phyloP scores from a whole-genome alignment of 2,329 filamentous ascomycete genomes.

The Trichophyton benhamiae region DNA sequence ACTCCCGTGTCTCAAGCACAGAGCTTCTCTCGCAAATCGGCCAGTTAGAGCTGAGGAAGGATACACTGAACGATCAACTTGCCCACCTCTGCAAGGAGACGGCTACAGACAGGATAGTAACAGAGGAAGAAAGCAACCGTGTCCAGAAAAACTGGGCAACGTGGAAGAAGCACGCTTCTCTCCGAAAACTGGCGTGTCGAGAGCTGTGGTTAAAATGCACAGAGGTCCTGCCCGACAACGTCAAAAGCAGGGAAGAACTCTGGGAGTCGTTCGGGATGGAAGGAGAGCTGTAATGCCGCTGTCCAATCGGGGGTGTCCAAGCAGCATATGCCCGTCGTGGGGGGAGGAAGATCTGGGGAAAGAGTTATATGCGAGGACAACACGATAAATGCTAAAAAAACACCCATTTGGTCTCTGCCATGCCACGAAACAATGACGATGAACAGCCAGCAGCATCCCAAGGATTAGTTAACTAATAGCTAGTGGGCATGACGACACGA shows the following conservation, averaged over 20 bases:
- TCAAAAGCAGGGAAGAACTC: slow-evolving; percentile 35
- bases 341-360: background rate
- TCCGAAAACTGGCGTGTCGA: slow-evolving; percentile 38
- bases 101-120: slow-evolving; percentile 30
- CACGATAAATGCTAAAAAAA: background rate
- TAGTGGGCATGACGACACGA: background rate
- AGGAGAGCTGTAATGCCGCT: slow-evolving; percentile 20
- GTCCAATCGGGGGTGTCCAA: background rate
- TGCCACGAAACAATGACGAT: background rate
- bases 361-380: background rate
- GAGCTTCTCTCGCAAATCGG: slow-evolving; percentile 37
- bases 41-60: slow-evolving; percentile 35
- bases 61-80: slow-evolving; percentile 31
- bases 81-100: slow-evolving; percentile 28
- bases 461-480: background rate
- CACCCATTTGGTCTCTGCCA: background rate
- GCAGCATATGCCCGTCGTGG: background rate
- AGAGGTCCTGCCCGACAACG: slow-evolving; percentile 37
- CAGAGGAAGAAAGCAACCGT: slow-evolving; percentile 35
- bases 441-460: background rate
- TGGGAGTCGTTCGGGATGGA: slow-evolving; percentile 36
- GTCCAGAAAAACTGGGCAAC: slow-evolving; percentile 37
- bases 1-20: slow-evolving; percentile 38
- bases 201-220: slow-evolving; percentile 42
- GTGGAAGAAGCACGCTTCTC: slow-evolving; percentile 30